A percentile compares a stretch with the other conserved stretches of the same genome.
These are phyloP conservation scores for Sugiyamaella paludigena DNA, from an alignment of 1,139 yeast species.

Conservation along the genomic window DNA sequence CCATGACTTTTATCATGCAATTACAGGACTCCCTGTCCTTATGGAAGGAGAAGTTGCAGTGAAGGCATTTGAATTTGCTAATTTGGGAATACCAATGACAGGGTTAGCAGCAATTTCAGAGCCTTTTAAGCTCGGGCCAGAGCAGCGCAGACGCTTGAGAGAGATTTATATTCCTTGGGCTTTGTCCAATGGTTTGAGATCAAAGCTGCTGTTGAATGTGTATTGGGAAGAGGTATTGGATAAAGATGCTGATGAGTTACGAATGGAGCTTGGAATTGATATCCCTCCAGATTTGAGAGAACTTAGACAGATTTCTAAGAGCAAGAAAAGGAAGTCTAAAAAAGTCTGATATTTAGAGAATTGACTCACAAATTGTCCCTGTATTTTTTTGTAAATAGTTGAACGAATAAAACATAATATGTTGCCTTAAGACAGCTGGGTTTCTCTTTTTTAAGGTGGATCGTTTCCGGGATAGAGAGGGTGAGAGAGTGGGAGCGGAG, in stretches of 20 bases:
- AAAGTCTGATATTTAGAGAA: no score
- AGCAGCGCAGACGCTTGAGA: conserved; percentile 48
- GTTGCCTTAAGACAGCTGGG: no score
- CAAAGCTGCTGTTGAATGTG: conserved; percentile 78
- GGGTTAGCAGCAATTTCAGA: conserved; percentile 88
- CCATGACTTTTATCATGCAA: conserved; percentile 94
- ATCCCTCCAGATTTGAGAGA: conserved; percentile 77
- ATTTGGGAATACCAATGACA: conserved; percentile 94
- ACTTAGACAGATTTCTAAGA: conserved; percentile 45
- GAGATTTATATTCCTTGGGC: conserved; percentile 90
- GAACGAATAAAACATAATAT: no score
- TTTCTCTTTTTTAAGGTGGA: no score
- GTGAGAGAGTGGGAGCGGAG: no score
- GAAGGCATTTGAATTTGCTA: conserved; percentile 88
- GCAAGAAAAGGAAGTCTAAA: no score
- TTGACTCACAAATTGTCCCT: no score
- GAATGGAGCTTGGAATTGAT: conserved; percentile 66
- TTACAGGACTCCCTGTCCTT: conserved; percentile 84
- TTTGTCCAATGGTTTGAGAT: conserved; percentile 63
- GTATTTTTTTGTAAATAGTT: no score
- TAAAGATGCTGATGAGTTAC: conserved; percentile 66
- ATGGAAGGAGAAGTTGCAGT: conserved; percentile 95
- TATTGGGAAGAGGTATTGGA: conserved; percentile 90
- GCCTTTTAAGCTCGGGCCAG: conserved; percentile 65
- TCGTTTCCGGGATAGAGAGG: no score